Base-by-base conservation (phyloP, 2,329 filamentous ascomycete species). In the Aspergillus pseudoviridinutans region DNA sequence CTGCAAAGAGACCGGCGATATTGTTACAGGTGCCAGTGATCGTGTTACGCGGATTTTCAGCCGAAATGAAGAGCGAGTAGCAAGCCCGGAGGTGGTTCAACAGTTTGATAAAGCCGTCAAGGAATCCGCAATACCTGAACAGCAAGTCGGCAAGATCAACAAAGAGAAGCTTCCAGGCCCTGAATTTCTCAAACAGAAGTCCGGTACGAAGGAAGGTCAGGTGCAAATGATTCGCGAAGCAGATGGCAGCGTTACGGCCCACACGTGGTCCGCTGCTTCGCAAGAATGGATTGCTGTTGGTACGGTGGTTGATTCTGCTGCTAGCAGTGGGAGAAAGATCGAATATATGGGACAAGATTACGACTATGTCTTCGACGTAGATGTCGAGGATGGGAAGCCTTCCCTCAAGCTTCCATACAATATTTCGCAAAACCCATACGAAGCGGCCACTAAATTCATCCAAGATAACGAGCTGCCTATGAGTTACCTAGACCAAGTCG, bases 341-440 rank as follows among this genome's bases (percentile, higher is more conserved):
- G 82, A 87, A 57, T 88, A 93, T 70, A 80, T 90, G 1, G 93
- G 93, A 32, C 85, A 96, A 70, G 90, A 93, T 60, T 99, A 96
- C 72, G 94, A 99, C 71, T 97, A 89, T 68, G 92, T 99, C 8
- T 97, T 97, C 65, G 92, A 97, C 69, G 92, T 97, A 27, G 92
- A 96, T 66, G 95, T 97, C 61, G 91, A 96, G 71, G 93, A 97
- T 68, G 93, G 92, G 53, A 93, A 95, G 69, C 92, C 93, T 12
- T 86, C 93, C 0, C 80, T 97, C 49, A 97, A 97, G 74, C 81
- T 97, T n/a, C 92, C 93, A 0, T 97, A 90, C 76, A 97, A 97
- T 71, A 82, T 93, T 12, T 91, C 89, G 1, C 89, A 97, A 70
- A 97, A 97, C 65, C 91, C 92, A 0, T 97, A 95, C 72, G 90